Evolutionary conservation across 306 rosid species (phyloP), one percentile per base, ranked within the genome.

Genomic region (Sphenostylis stenocarpa): DNA sequence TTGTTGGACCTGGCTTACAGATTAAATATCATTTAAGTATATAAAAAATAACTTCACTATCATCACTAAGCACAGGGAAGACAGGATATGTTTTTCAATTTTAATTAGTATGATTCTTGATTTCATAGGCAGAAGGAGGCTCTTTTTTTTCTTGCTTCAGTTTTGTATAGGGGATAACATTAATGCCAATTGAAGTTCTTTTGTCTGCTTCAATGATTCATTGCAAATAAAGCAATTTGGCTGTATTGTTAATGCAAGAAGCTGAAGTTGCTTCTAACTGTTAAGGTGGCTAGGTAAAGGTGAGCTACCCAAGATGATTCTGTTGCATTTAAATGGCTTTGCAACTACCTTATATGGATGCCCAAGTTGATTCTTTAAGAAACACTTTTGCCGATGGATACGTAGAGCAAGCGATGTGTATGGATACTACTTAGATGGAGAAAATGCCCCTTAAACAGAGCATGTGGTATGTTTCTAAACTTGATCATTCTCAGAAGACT

Each of bases 111-210:
- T 19, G 11, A 45, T 31, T 5, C 53, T 69, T 63, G 63, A 44
- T 23, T 53, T 73, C 26, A 17, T 36, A 48, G 20, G 9, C 51
- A 49, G 31, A 48, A 24, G 71, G 47, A 20, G 60, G 51, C 49
- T 57, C n/a, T 61, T 65, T 23, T 48, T 71, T 41, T 38, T 72
- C 43, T 31, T 64, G 4, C 58, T 44, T 65, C 9, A 56, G 2
- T 13, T 64, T 21, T 45, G 65, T 4, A 28, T 19, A 14, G 36
- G 48, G 61, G 65, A 36, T 72, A 10, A n/a, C 23, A 34, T 57
- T 56, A 26, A 65, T 57, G 73, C 69, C 34, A 51, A 53, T 39
- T 60, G 57, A 78, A 55, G 67, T 58, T 51, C 68, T 84, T 47
- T 39, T 67, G 44, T 38, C 23, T 16, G 76, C 73, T 55, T 76